phyloP scores from a whole-genome alignment of 2,329 filamentous ascomycete genomes.

The Aspergillus caelatus region DNA sequence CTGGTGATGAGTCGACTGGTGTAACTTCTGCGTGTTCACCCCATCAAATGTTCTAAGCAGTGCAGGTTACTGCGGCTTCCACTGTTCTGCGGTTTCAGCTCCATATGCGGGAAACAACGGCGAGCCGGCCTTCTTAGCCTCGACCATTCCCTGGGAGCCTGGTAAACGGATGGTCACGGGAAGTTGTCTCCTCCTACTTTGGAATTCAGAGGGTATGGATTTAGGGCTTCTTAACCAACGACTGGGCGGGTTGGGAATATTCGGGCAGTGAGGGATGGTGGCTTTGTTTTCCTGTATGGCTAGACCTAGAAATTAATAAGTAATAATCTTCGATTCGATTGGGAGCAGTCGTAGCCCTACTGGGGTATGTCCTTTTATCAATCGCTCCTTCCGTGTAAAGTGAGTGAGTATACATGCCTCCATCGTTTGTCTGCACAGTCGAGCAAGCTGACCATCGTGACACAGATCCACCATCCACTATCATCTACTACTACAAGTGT shows the following conservation, averaged over 20 bases:
- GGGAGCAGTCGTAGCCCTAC: not conserved
- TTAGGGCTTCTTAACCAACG: slow-evolving; percentile 1
- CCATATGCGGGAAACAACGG: not conserved
- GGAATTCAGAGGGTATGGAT: not conserved
- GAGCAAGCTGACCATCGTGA: not conserved
- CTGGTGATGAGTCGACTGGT: not conserved
- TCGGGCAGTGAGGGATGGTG: slow-evolving; percentile 5
- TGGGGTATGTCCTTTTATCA: not conserved
- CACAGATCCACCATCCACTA: not conserved
- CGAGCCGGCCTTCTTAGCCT: not conserved
- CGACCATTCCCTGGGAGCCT: not conserved
- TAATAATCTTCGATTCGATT: not conserved
- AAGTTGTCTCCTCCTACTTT: not conserved
- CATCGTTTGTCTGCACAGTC: not conserved
- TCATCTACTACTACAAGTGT: not conserved
- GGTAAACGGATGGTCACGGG: not conserved
- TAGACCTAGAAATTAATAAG: not conserved
- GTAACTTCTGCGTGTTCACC: not conserved
- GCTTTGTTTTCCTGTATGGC: slow-evolving; percentile 5
- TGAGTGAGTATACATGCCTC: not conserved
- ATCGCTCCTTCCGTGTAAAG: not conserved
- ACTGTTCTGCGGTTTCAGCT: no score
- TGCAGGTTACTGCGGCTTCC: not conserved
- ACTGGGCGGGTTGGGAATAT: slow-evolving; percentile 9
- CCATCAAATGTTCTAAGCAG: not conserved